Conservation (phyloP, 2,329 filamentous ascomycete species). For the Talaromyces pinophilus region DNA sequence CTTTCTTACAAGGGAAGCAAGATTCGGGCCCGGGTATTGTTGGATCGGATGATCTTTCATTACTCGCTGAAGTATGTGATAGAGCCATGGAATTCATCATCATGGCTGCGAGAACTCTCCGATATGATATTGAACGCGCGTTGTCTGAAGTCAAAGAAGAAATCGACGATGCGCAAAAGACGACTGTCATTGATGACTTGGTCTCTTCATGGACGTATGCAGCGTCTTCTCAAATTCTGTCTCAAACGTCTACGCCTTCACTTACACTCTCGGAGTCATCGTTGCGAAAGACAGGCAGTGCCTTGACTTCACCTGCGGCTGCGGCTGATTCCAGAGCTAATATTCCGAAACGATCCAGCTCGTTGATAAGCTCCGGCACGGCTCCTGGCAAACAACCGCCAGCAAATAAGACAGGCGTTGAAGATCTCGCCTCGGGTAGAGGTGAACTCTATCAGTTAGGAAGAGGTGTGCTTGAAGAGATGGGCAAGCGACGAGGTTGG, state of each 20-base stretch:
- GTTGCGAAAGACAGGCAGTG: conserved; percentile 33
- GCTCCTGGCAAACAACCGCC: conserved; percentile 30
- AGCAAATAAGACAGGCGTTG: conserved; percentile 60
- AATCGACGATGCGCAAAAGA: conserved; percentile 37
- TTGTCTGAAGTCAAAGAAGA: conserved; percentile 48
- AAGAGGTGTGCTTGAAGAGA: conserved; percentile 72
- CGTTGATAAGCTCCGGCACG: conserved; percentile 36
- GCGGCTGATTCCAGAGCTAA: conserved; percentile 31
- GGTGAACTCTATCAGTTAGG: conserved; percentile 81
- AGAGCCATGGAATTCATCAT: conserved; percentile 83
- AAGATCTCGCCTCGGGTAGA: conserved; percentile 78
- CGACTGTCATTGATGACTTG: conserved; percentile 47
- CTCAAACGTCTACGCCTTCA: conserved; percentile 41
- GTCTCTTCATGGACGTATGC: conserved; percentile 51
- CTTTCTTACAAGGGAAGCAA: conserved; percentile 38
- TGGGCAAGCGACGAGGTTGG: conserved; percentile 74
- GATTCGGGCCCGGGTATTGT: conserved; percentile 37
- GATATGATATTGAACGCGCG: conserved; percentile 72
- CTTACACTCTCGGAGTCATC: conserved; percentile 42
- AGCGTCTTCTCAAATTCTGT: conserved; percentile 47
- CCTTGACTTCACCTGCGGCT: conserved; percentile 28
- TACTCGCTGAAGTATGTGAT: conserved; percentile 83
- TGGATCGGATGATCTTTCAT: conserved; percentile 71
- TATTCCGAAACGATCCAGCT: conserved; percentile 44
- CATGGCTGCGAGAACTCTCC: conserved; percentile 74